Evolutionary conservation across 2,329 filamentous ascomycete genomes (phyloP), one percentile per base, ranked within the genome.

Genomic region (Fusarium buharicum): DNA sequence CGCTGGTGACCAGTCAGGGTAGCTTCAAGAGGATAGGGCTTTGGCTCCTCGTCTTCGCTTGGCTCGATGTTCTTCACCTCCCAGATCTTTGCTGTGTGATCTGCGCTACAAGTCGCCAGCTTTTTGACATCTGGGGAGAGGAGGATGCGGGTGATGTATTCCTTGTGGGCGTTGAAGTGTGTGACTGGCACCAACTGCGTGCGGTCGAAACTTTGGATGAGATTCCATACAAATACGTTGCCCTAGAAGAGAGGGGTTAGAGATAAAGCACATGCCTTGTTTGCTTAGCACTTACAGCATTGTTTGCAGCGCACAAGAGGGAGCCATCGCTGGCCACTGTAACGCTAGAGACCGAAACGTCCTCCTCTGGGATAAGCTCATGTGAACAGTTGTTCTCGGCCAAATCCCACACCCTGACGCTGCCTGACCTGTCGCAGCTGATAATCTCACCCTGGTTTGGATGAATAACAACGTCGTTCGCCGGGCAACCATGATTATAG

Each of bases 381-480:
- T 98, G 94, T 0, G 91, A 93, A 81, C 95, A 99, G 71, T 93
- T 96, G 74, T 97, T 98, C 83, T 98, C 93, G 9, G 93, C 93
- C 53, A 99, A 78, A 73, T 99, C 95, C 95, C 95, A 99, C 62
- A 99, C 91, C 36, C 94, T 84, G 58, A 99, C 92, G 75, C 93
- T 96, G 43, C 95, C 95, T 43, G 90, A 89, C 30, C 94, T 88
- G 75, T 99, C 95, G 75, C 94, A 97, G 75, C 92, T 96, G 72
- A 99, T 97, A 60, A 99, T 90, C 80, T 99, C 95, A 58, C 94
- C 95, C 79, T 99, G 95, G 74, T 99, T 99, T 0, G 95, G 95
- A 75, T 99, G 95, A 53, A 99, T 99, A n/a, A 98, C 95, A 9
- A 99, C 95, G 76, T 99, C 95, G 73, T 97, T 99, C 48, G 94